Conservation (phyloP, 345 rosid genomes). For the Corymbia maculata region DNA sequence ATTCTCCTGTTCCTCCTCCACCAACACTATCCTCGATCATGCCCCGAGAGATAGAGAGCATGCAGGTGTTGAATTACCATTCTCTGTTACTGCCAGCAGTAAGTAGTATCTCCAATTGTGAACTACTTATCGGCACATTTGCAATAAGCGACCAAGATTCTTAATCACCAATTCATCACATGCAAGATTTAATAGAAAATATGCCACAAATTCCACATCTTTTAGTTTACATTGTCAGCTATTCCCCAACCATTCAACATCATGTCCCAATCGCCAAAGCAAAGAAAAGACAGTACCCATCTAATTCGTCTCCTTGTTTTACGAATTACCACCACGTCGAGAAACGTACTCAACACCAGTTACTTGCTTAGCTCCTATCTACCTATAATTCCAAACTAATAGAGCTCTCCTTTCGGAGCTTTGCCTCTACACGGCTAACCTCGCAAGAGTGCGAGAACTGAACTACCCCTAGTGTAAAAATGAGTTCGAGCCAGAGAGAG, state of each 20-base stretch:
- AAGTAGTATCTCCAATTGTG: background rate
- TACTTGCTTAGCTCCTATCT: background rate
- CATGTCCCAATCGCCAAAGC: background rate
- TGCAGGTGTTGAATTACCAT: background rate
- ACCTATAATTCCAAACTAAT: background rate
- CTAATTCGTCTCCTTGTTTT: background rate
- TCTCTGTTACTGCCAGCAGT: background rate
- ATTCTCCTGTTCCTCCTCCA: background rate
- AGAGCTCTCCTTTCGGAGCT: background rate
- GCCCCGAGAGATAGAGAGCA: background rate
- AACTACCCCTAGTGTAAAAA: no score
- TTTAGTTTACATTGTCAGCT: background rate
- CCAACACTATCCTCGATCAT: background rate
- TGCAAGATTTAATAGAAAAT: background rate
- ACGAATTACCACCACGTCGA: background rate
- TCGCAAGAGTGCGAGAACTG: background rate
- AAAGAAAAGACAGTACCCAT: background rate
- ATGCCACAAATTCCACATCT: background rate
- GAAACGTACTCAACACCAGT: background rate
- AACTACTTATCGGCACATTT: background rate
- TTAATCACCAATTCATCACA: background rate
- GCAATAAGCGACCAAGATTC: background rate
- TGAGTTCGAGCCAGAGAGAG: background rate
- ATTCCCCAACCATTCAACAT: background rate
- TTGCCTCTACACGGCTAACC: background rate